Evolutionary conservation across 176 grass and related monocot species (phyloP), one percentile per base, ranked within the genome.

Genomic region (sorghum (Sorghum bicolor)): DNA sequence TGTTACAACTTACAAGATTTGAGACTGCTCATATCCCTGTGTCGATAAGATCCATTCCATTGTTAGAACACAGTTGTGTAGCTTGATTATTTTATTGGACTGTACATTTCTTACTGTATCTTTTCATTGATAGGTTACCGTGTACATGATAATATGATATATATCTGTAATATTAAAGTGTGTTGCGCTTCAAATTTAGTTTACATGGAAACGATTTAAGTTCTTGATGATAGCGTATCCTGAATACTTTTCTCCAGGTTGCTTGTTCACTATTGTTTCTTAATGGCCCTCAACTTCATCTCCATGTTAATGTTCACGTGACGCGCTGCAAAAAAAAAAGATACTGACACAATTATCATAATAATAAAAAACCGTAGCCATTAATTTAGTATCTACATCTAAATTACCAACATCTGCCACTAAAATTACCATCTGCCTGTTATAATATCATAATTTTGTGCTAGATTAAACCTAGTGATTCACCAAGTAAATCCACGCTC

Each of bases 61-160:
- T 78, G 67, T 83, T 55, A 34, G 10, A 64, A 50, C 63, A 71
- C 50, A 72, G n/a, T 38, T 48, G 64, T 65, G 28, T 45, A 74
- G 26, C 17, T 74, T 74, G 43, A 58, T 74, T 88, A 25, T 72
- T 83, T 30, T 16, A 61, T 61, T 61, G 57, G 57, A 26, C 40
- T 28, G 4, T 64, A 58, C 16, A 36, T 28, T 53, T 20, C 57
- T 30, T n/a, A 10, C 2, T 0, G 0, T 36, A 1, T 24, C 16
- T 3, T 7, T 79, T 33, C 19, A 19, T 40, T 86, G n/a, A 31
- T 65, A 24, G 10, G 5, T 11, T 55, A 53, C 44, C 17, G 19
- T 80, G 70, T 66, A 67, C 31, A 66, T 75, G 6, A 50, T 48
- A 16, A 48, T 48, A 48, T 48, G 16, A 37, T 48, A 20, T 61